phyloP scores from a whole-genome alignment of 2,329 filamentous ascomycete species.

The Colletotrichum sp. region DNA sequence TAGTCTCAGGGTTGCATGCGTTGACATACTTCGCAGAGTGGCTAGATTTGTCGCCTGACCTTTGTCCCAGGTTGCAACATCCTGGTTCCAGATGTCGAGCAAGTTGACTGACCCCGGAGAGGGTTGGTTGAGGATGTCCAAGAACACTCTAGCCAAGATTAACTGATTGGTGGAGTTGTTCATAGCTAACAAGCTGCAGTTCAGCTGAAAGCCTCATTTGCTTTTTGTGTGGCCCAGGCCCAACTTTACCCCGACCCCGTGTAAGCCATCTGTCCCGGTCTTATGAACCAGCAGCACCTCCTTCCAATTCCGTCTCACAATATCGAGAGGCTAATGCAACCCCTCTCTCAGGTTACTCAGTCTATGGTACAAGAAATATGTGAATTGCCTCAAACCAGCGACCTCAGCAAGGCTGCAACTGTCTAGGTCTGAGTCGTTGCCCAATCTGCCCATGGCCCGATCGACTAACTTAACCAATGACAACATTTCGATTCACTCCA shows the following conservation, averaged over 20 bases:
- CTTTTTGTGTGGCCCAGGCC: background rate
- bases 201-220: constrained; percentile 7
- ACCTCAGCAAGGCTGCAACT: background rate
- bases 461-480: background rate
- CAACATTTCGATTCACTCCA: background rate
- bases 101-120: background rate
- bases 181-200: background rate
- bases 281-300: background rate
- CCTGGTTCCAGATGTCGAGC: background rate
- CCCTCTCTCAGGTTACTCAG: background rate
- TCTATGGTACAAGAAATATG: background rate
- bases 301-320: background rate
- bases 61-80: background rate
- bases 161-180: background rate
- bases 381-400: background rate
- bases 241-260: constrained; percentile 1
- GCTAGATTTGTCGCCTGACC: background rate
- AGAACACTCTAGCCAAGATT: background rate
- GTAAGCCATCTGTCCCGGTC: background rate
- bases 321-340: background rate
- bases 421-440: background rate
- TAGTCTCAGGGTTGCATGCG: background rate
- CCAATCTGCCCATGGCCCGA: background rate
- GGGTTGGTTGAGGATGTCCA: background rate
- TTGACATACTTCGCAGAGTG: background rate